phyloP scores from a whole-genome alignment of 768 basidiomycete genomes.

The Kwoniella sp. region DNA sequence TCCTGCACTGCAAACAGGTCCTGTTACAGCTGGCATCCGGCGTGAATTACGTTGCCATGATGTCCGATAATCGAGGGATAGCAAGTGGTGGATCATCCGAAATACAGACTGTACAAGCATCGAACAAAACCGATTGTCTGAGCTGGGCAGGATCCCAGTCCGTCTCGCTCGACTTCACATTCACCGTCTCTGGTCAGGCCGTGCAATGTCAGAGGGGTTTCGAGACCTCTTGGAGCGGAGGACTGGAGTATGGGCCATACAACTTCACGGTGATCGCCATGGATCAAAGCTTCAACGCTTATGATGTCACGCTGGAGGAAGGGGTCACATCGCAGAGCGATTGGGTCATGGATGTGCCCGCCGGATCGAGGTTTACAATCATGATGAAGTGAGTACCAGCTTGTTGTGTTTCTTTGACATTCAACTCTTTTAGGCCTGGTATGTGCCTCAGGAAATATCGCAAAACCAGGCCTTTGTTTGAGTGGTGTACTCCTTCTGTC shows the following conservation, averaged over 20 bases:
- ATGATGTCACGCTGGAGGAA: conserved; percentile 34
- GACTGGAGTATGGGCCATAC: conserved; percentile 34
- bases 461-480: too few relatives aligned
- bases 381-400: conserved; percentile 48
- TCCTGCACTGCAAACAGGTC: conserved; percentile 37
- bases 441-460: too few relatives aligned
- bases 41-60: conserved; percentile 41
- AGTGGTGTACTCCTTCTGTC: too few relatives aligned
- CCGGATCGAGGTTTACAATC: conserved; percentile 40
- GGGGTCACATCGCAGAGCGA: conserved; percentile 21
- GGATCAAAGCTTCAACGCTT: conserved; percentile 41
- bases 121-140: conserved; percentile 37
- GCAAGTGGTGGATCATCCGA: conserved; percentile 45
- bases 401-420: background rate
- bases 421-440: background rate
- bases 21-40: conserved; percentile 36
- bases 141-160: conserved; percentile 30
- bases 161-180: conserved; percentile 39
- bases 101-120: conserved; percentile 31
- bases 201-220: conserved; percentile 42
- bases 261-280: conserved; percentile 45
- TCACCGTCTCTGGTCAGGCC: conserved; percentile 35
- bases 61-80: conserved; percentile 38
- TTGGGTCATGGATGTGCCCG: conserved; percentile 44
- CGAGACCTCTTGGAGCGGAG: conserved; percentile 40